A percentile compares a stretch with the other conserved stretches of the same genome.
Evolutionary conservation across 2,329 filamentous ascomycete species (phyloP).

Genomic region (Aspergillus versicolor): DNA sequence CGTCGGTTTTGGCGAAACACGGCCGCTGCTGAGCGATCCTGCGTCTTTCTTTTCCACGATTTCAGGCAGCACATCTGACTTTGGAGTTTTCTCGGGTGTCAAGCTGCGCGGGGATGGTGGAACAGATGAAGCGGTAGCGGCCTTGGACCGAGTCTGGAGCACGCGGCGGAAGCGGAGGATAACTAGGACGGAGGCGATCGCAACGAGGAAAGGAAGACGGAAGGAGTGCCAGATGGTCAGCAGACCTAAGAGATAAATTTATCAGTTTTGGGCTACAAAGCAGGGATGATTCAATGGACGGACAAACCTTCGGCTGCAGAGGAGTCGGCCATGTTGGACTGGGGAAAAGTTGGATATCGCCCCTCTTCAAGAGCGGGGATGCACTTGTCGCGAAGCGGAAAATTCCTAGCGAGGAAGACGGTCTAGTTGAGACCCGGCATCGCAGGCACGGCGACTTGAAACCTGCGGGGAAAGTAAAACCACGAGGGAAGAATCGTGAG

Average conservation of each 20-base stretch:
- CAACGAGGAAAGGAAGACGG: constrained; percentile 46
- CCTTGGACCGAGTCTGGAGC: constrained; percentile 26
- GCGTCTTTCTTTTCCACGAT: background rate
- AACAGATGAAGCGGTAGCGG: constrained; percentile 28
- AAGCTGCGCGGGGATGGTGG: constrained; percentile 32
- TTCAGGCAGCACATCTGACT: background rate
- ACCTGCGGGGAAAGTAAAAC: background rate
- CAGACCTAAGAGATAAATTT: constrained; percentile 26
- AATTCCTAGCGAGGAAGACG: background rate
- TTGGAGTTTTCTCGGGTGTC: constrained; percentile 23
- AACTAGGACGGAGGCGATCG: constrained; percentile 37
- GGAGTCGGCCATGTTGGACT: constrained; percentile 12
- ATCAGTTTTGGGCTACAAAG: background rate
- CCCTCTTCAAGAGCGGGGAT: constrained; percentile 3
- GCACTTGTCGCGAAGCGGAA: background rate
- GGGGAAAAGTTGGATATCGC: background rate
- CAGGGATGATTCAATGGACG: background rate
- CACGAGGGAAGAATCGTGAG: background rate
- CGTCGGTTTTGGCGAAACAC: constrained; percentile 16
- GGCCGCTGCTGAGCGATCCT: background rate
- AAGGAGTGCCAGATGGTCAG: constrained; percentile 49
- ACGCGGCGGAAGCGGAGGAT: constrained; percentile 26
- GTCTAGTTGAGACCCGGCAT: background rate
- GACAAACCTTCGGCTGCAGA: constrained; percentile 12
- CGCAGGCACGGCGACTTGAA: background rate